These are phyloP conservation scores for Eucalyptus lansdowneana DNA, from an alignment of 345 rosid species.

Conservation along the genomic window DNA sequence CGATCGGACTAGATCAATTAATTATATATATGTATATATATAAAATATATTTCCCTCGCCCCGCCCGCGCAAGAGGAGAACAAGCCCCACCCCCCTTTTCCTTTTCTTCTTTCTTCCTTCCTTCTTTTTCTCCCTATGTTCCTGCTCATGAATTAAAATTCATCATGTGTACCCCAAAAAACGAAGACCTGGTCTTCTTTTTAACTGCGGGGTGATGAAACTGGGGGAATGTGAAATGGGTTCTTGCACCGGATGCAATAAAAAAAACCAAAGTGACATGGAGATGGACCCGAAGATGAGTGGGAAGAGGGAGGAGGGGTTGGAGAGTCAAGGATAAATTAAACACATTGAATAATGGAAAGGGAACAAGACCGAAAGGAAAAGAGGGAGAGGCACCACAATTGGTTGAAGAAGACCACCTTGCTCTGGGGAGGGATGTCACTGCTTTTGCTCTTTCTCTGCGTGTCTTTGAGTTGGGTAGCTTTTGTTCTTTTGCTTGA, in stretches of 20 bases:
- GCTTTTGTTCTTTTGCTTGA: background rate
- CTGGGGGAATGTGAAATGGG: background rate
- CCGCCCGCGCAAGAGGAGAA: background rate
- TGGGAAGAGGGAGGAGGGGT: background rate
- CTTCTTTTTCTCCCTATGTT: background rate
- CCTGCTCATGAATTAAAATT: background rate
- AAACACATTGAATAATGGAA: no score
- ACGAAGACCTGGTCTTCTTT: background rate
- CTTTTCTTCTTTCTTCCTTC: background rate
- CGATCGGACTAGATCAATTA: rapidly evolving
- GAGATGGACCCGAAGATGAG: background rate
- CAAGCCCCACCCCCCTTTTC: background rate
- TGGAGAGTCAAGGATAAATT: background rate
- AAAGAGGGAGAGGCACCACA: background rate
- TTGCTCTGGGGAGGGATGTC: background rate
- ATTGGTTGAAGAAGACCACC: background rate
- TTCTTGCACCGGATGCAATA: background rate
- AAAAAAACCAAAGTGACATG: background rate
- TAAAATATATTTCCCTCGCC: background rate
- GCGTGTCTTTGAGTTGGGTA: background rate
- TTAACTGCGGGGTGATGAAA: background rate
- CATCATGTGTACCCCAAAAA: background rate
- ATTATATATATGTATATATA: no score
- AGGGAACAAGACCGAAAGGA: background rate
- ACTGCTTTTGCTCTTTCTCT: background rate